Percentiles rank a stretch among this genome's conserved stretches.
These are phyloP conservation scores for Rutstroemia sydowiana DNA, from an alignment of 2,329 filamentous ascomycete genomes.

Conservation along the genomic window DNA sequence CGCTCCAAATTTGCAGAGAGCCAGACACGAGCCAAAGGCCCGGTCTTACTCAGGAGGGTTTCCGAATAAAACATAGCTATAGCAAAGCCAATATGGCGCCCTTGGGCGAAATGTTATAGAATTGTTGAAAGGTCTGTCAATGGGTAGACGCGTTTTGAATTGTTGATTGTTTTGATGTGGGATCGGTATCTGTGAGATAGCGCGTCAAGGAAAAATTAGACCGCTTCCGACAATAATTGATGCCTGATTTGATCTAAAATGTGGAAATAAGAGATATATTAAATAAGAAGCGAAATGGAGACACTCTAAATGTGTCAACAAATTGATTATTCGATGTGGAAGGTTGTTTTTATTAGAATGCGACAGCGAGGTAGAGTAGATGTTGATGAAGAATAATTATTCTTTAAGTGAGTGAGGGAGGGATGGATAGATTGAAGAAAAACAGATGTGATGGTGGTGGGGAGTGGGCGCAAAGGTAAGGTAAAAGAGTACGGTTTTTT, in stretches of 20 bases:
- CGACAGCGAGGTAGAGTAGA: background rate
- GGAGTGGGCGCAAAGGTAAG: background rate
- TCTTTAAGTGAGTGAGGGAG: background rate
- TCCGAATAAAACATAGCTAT: conserved; percentile 92
- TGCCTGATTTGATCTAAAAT: background rate
- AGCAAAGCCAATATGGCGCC: background rate
- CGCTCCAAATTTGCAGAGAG: conserved; percentile 96
- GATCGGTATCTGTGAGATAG: background rate
- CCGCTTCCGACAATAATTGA: background rate
- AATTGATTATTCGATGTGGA: no score
- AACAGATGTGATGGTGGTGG: background rate
- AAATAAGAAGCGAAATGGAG: no score
- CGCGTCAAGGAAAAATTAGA: conserved; percentile 3
- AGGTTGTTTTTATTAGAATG: background rate
- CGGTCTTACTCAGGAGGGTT: conserved; percentile 90
- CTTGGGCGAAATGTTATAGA: background rate
- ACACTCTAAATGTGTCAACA: background rate
- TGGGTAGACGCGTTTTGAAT: background rate
- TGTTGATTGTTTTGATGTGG: background rate
- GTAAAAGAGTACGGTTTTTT: no score
- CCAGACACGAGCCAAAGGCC: conserved; percentile 95
- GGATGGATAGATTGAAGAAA: background rate
- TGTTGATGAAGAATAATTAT: background rate
- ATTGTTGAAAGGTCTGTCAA: background rate
- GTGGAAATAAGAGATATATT: background rate